Evolutionary conservation across 1,284 basidiomycete species (phyloP).

Genomic region (Caloboletus inedulis): DNA sequence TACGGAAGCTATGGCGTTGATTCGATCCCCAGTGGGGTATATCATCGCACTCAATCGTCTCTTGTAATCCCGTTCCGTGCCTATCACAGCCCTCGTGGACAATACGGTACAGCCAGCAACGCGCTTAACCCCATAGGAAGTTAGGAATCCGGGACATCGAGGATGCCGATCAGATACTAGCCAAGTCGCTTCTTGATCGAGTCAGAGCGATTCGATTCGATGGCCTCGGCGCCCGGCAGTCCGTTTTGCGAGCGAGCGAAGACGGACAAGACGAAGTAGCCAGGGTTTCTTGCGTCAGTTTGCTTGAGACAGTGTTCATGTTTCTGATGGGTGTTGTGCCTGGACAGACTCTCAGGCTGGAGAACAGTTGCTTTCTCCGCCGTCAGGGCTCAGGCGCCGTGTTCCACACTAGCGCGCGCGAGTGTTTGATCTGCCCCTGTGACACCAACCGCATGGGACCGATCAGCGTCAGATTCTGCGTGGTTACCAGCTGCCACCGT

Average conservation of each 20-base stretch:
- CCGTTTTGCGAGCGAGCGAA: background rate
- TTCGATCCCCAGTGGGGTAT: background rate
- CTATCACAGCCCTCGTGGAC: background rate
- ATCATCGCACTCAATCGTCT: background rate
- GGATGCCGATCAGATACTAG: background rate
- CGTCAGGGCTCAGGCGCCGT: no score
- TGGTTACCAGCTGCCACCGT: no score
- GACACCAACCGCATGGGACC: no score
- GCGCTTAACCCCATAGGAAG: background rate
- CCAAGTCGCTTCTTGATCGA: background rate
- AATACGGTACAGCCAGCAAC: background rate
- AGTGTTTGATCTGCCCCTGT: no score
- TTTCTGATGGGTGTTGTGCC: no score
- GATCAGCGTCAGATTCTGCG: no score
- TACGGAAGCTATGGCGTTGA: background rate
- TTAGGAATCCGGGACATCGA: background rate
- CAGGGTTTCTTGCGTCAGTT: background rate
- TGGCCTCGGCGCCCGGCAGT: background rate
- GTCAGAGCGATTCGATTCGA: background rate
- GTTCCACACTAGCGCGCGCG: no score
- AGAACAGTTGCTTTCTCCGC: no score
- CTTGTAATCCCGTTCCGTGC: background rate
- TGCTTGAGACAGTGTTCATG: no score
- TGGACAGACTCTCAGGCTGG: no score
- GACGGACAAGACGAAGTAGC: background rate